Evolutionary conservation across 2,329 filamentous ascomycete genomes (phyloP).

Genomic region (Epicoccum nigrum): DNA sequence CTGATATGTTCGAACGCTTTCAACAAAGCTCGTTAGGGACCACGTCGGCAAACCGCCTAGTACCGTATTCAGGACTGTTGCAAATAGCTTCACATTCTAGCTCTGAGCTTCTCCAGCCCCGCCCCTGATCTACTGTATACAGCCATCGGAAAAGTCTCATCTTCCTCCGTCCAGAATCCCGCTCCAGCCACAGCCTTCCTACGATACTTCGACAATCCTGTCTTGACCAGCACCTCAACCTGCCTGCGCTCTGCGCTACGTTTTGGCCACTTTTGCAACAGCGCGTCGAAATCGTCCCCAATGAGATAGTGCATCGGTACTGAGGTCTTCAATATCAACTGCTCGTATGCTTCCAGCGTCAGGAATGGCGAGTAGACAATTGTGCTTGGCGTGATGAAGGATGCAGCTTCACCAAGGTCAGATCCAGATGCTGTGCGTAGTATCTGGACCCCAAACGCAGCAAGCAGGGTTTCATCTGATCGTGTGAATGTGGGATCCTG

Average conservation of each 20-base stretch:
- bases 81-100: background rate
- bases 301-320: conserved; percentile 24
- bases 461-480: conserved; percentile 32
- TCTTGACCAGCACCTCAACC: conserved; percentile 26
- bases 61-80: too few relatives aligned
- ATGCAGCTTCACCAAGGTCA: conserved; percentile 32
- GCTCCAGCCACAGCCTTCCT: conserved; percentile 27
- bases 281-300: conserved; percentile 37
- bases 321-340: conserved; percentile 7
- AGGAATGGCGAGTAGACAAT: conserved; percentile 40
- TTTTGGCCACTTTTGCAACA: conserved; percentile 39
- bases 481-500: conserved; percentile 42
- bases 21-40: too few relatives aligned
- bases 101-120: background rate
- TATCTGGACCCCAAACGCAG: conserved; percentile 26
- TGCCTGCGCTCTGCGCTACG: conserved; percentile 31
- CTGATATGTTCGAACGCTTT: too few relatives aligned
- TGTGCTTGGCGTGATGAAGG: conserved; percentile 26
- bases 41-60: too few relatives aligned
- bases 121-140: conserved; percentile 19
- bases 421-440: conserved; percentile 33
- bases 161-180: conserved; percentile 33
- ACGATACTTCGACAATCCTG: conserved; percentile 16
- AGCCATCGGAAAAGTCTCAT: conserved; percentile 39
- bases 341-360: conserved; percentile 31